Evolutionary conservation across 148 eudicot genomes (phyloP).

Genomic region (Vaccinium darrowii): DNA sequence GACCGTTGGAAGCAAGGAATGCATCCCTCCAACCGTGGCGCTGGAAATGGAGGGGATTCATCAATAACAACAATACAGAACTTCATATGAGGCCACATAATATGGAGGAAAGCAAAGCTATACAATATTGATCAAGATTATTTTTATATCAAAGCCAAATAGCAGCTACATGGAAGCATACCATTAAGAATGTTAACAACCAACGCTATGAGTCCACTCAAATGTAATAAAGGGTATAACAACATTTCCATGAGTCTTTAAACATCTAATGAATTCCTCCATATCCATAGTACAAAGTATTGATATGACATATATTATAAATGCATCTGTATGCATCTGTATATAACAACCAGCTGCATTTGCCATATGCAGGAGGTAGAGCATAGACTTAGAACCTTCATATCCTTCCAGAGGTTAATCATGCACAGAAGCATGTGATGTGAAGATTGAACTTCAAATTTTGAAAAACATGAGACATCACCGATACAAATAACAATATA

Average conservation of each 20-base stretch:
- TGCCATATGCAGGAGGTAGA: neutral
- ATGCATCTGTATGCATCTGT: no score
- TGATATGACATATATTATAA: neutral
- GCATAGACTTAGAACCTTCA: neutral
- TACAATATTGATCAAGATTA: neutral
- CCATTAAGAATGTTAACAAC: neutral
- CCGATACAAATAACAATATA: neutral
- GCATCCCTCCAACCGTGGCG: constrained; percentile 38
- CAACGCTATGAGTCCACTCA: neutral
- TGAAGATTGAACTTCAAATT: neutral
- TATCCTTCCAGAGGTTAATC: neutral
- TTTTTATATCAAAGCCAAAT: neutral
- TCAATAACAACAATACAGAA: constrained; percentile 12
- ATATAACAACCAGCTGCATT: neutral
- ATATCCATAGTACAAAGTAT: neutral
- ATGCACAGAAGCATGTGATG: neutral
- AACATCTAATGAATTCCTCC: neutral
- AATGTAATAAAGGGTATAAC: neutral
- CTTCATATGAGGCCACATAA: constrained; percentile 6
- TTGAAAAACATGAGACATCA: neutral
- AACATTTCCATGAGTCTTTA: constrained; percentile 3
- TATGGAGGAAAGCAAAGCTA: neutral
- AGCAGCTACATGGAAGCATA: neutral
- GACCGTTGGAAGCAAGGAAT: constrained; percentile 41
- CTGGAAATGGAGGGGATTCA: constrained; percentile 40